phyloP scores from a whole-genome alignment of 495 filamentous ascomycete genomes.

The Alectoria sarmentosa region DNA sequence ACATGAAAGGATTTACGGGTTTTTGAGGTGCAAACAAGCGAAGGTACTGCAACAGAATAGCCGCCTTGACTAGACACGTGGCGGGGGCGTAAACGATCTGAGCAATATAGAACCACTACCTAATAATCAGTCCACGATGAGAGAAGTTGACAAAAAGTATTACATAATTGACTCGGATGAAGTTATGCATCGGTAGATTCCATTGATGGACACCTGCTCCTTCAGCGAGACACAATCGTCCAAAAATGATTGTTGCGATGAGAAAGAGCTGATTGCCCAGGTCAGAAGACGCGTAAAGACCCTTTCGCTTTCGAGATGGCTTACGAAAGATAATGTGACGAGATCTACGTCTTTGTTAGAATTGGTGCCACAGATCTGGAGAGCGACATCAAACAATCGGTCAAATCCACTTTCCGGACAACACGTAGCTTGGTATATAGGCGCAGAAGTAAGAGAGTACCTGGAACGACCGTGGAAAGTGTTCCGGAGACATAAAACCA shows the following conservation, averaged over 20 bases:
- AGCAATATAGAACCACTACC: neutral
- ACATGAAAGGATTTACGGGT: neutral
- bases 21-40: neutral
- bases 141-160: neutral
- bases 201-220: slow-evolving; percentile 11
- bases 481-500: neutral
- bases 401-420: neutral
- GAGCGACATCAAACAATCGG: neutral
- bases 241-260: neutral
- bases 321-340: neutral
- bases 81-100: neutral
- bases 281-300: neutral
- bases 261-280: neutral
- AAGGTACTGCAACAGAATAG: neutral
- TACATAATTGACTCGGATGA: neutral
- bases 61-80: neutral
- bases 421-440: neutral
- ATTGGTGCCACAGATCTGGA: neutral
- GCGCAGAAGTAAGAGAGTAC: neutral
- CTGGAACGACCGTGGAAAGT: neutral
- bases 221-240: neutral
- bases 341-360: neutral
- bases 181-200: slow-evolving; percentile 9
- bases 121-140: neutral
- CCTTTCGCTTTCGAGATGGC: neutral